These are phyloP conservation scores for Cladophialophora chaetospira DNA, from an alignment of 2,329 filamentous ascomycete genomes.

Conservation along the genomic window DNA sequence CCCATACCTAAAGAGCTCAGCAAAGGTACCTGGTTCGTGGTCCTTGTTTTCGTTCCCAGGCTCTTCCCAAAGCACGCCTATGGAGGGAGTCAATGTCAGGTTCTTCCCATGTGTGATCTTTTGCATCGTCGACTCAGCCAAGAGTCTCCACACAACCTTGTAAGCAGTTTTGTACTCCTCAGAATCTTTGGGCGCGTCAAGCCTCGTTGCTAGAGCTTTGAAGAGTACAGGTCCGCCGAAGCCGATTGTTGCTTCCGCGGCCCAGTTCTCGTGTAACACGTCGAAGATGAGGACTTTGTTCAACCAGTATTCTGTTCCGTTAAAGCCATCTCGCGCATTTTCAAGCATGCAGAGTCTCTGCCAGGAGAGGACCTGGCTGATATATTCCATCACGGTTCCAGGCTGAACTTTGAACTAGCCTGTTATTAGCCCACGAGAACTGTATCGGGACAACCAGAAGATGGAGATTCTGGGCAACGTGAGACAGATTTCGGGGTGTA, in stretches of 20 bases:
- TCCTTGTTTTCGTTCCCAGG: slow-evolving; percentile 33
- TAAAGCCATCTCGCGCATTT: slow-evolving; percentile 38
- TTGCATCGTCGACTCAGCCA: slow-evolving; percentile 34
- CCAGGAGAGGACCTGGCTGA: slow-evolving; percentile 46
- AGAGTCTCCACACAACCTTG: slow-evolving; percentile 33
- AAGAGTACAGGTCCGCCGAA: slow-evolving; percentile 35
- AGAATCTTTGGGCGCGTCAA: slow-evolving; percentile 33
- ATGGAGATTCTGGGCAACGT: no score
- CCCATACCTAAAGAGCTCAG: slow-evolving; percentile 37
- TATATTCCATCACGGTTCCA: slow-evolving; percentile 42
- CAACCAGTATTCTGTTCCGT: slow-evolving; percentile 37
- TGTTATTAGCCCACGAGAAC: no score
- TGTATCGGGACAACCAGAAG: no score
- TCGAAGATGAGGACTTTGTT: slow-evolving; percentile 37
- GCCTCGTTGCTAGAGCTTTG: slow-evolving; percentile 34
- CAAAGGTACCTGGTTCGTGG: slow-evolving; percentile 36
- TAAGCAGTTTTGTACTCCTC: slow-evolving; percentile 37
- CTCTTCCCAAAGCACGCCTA: slow-evolving; percentile 37
- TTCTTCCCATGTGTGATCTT: slow-evolving; percentile 38
- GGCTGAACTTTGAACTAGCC: slow-evolving; percentile 40
- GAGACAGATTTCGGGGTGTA: no score
- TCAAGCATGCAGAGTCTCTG: slow-evolving; percentile 37
- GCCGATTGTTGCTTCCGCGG: slow-evolving; percentile 34
- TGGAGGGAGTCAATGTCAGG: slow-evolving; percentile 28
- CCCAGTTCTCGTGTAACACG: slow-evolving; percentile 31